Conservation (phyloP, 352 stramenopile species). For the Phytophthora meadii region DNA sequence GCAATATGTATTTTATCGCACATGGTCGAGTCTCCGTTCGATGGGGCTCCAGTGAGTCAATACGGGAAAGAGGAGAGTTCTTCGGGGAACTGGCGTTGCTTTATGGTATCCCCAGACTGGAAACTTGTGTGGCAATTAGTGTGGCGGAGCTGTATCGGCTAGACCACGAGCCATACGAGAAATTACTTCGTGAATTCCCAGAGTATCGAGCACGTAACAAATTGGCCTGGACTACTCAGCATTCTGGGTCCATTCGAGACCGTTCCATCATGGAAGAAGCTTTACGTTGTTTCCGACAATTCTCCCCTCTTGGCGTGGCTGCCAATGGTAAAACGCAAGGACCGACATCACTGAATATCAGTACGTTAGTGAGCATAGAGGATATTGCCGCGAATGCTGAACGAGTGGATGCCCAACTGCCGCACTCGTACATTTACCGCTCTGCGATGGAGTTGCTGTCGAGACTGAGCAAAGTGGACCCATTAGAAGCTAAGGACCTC, state of each 20-base stretch:
- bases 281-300: constrained; percentile 14
- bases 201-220: constrained; percentile 69
- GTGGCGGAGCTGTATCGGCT: constrained; percentile 75
- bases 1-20: constrained; percentile 84
- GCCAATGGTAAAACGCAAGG: too few relatives aligned
- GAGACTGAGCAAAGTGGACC: constrained; percentile 47
- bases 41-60: constrained; percentile 51
- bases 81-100: constrained; percentile 69
- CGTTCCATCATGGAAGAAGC: constrained; percentile 18
- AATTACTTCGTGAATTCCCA: constrained; percentile 67
- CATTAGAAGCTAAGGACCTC: constrained; percentile 60
- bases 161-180: constrained; percentile 65
- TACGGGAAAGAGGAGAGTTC: constrained; percentile 63
- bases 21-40: constrained; percentile 67
- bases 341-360: constrained; percentile 9
- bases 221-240: constrained; percentile 53
- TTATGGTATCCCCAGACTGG: constrained; percentile 64
- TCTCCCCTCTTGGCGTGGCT: neutral
- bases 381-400: constrained; percentile 22
- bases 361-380: neutral
- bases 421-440: constrained; percentile 57
- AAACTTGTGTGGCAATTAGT: constrained; percentile 68
- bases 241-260: constrained; percentile 8
- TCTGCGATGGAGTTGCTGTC: constrained; percentile 62
- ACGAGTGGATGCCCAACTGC: constrained; percentile 52